Evolutionary conservation across 257 asterid genomes (phyloP).

Genomic region (Prunella vulgaris): DNA sequence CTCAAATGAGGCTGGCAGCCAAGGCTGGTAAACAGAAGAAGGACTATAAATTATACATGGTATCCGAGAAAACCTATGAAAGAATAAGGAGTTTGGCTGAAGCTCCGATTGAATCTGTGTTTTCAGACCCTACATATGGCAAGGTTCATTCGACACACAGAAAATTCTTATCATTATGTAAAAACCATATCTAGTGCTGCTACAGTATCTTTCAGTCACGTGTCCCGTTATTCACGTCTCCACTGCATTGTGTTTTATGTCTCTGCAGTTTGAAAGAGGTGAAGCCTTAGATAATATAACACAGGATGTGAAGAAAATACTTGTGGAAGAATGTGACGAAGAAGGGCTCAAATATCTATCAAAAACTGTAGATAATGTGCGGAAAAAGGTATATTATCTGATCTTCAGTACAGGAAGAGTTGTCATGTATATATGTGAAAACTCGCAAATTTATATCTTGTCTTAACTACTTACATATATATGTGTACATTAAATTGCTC

Average conservation of each 20-base stretch:
- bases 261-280: constrained; percentile 81
- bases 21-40: constrained; percentile 86
- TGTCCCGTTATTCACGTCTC: constrained; percentile 7
- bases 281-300: constrained; percentile 87
- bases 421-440: constrained; percentile 3
- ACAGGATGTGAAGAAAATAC: constrained; percentile 58
- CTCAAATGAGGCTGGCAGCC: constrained; percentile 83
- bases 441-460: not conserved
- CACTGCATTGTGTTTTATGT: constrained; percentile 20
- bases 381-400: constrained; percentile 66
- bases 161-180: constrained; percentile 3
- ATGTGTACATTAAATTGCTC: constrained; percentile 15
- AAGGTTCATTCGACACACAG: constrained; percentile 48
- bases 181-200: not conserved
- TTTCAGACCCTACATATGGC: constrained; percentile 89
- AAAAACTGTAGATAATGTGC: constrained; percentile 80
- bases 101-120: constrained; percentile 82
- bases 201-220: not conserved
- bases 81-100: constrained; percentile 75
- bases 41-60: constrained; percentile 73
- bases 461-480: not conserved
- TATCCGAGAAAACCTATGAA: constrained; percentile 60
- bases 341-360: constrained; percentile 75
- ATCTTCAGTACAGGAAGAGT: not conserved
- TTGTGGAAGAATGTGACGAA: constrained; percentile 77